Conservation (phyloP, 2,329 filamentous ascomycete genomes). For the Cytospora piceae region DNA sequence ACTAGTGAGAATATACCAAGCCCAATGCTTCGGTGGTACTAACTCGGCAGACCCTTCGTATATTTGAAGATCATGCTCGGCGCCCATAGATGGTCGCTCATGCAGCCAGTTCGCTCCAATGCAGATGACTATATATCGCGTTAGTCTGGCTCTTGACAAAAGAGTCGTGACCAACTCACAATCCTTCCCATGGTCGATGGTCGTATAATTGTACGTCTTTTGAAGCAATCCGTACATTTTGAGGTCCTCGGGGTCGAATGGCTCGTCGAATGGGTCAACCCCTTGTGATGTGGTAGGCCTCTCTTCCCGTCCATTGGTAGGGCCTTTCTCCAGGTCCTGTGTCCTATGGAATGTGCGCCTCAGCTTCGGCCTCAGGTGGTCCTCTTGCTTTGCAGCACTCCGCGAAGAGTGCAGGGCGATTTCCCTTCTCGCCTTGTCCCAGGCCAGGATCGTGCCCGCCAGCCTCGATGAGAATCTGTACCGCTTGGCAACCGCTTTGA, state of each 20-base stretch:
- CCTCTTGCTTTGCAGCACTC: constrained; percentile 4
- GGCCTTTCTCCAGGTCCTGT: constrained; percentile 23
- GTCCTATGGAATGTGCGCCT: constrained; percentile 10
- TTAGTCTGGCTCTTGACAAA: constrained; percentile 6
- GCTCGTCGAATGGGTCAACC: no score
- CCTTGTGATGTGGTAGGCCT: not conserved
- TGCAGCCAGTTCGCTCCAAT: constrained; percentile 71
- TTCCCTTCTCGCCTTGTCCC: constrained; percentile 33
- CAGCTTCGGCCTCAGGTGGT: not conserved
- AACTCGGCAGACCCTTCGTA: constrained; percentile 33
- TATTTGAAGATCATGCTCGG: not conserved
- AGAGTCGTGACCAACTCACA: constrained; percentile 49
- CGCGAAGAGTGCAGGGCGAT: constrained; percentile 16
- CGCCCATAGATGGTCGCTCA: constrained; percentile 37
- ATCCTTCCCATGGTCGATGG: constrained; percentile 68
- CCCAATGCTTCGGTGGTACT: constrained; percentile 58
- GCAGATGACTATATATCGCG: constrained; percentile 58
- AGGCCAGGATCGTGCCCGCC: constrained; percentile 62
- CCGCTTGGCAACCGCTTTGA: constrained; percentile 58
- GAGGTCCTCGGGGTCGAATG: constrained; percentile 35
- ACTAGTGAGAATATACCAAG: constrained; percentile 71
- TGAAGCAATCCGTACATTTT: constrained; percentile 59
- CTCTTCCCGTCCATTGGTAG: not conserved
- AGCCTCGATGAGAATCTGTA: constrained; percentile 73
- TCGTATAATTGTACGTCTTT: constrained; percentile 76